These are phyloP conservation scores for Aspergillus versicolor DNA, from an alignment of 2,329 filamentous ascomycete genomes.

Conservation along the genomic window DNA sequence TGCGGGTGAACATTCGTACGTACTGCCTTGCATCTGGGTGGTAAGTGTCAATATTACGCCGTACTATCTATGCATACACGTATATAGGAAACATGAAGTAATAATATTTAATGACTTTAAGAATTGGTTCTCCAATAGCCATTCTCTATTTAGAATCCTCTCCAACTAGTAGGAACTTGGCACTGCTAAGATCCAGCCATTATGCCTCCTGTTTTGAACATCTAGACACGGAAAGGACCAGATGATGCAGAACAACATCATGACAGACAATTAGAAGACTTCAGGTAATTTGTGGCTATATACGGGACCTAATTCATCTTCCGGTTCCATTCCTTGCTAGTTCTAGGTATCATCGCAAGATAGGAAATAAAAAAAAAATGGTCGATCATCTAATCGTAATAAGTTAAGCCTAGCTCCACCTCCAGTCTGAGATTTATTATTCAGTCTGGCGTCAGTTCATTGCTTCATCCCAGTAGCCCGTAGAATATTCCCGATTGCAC, in stretches of 20 bases:
- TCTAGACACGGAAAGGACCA: no score
- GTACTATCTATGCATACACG: not conserved
- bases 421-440: not conserved
- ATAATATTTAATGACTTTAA: not conserved
- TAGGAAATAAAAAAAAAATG: not conserved
- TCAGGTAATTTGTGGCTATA: not conserved
- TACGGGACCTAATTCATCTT: not conserved
- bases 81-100: not conserved
- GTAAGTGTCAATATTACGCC: not conserved
- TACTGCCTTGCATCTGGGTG: not conserved
- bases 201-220: no score
- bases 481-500: slow-evolving; percentile 8
- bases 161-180: no score
- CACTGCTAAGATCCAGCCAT: no score
- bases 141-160: no score
- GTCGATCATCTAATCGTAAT: not conserved
- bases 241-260: not conserved
- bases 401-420: not conserved
- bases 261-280: not conserved
- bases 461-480: slow-evolving; percentile 15
- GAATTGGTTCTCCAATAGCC: no score
- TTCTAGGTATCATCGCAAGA: not conserved
- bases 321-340: not conserved
- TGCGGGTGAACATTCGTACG: not conserved
- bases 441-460: not conserved